These are phyloP conservation scores for Grifola frondosa DNA, from an alignment of 1,284 basidiomycete genomes.

Conservation along the genomic window DNA sequence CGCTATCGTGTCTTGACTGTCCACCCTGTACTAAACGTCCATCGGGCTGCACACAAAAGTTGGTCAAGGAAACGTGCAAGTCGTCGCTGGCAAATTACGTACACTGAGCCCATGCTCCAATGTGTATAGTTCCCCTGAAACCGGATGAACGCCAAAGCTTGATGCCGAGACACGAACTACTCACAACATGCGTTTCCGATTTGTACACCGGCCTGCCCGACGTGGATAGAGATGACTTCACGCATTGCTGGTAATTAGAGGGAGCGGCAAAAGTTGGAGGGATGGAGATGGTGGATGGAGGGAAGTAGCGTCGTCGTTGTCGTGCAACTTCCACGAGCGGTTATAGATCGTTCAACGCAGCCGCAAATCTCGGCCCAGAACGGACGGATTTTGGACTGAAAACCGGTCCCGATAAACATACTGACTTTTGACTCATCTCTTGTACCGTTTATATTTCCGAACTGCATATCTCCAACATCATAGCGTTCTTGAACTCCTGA, in stretches of 20 bases:
- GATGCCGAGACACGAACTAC: conserved; percentile 26
- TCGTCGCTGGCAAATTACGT: no score
- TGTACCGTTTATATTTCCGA: background rate
- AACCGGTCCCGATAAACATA: background rate
- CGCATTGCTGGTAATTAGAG: no score
- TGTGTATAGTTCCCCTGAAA: conserved; percentile 93
- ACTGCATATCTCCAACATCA: conserved; percentile 4
- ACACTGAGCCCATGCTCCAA: conserved; percentile 96
- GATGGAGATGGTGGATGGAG: conserved; percentile 16
- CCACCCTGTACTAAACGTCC: conserved; percentile 58
- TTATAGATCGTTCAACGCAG: conserved; percentile 7
- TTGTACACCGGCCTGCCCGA: conserved; percentile 94
- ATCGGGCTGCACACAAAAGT: conserved; percentile 46
- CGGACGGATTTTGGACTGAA: background rate
- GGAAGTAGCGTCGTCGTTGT: conserved; percentile 11
- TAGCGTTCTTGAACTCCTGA: conserved; percentile 7
- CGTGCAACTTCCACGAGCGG: no score
- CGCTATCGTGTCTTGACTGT: conserved; percentile 71
- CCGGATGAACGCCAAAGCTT: conserved; percentile 2
- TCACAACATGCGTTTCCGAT: conserved; percentile 94
- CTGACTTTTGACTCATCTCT: background rate
- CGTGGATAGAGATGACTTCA: conserved; percentile 91
- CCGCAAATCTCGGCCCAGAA: conserved; percentile 8
- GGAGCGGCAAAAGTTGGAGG: conserved; percentile 17
- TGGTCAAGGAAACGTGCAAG: background rate